Base-by-base conservation (phyloP, 192 early-diverging fungal species). In the Coemansia sp. region DNA sequence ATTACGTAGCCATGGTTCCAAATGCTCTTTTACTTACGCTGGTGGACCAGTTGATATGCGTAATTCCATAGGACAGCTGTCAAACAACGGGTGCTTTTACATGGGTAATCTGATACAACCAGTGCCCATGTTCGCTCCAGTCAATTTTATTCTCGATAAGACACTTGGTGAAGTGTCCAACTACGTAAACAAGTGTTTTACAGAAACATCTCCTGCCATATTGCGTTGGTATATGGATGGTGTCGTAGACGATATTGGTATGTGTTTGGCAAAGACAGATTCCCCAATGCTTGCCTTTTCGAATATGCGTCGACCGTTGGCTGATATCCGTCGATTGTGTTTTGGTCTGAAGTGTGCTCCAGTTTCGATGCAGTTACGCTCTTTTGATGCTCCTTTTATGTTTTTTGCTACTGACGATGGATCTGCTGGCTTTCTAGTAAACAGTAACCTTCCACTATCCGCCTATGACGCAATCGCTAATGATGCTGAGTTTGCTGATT, bases 21-120 rank as follows among this genome's bases (percentile, higher is more conserved):
- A 14, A 4, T 24, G 53, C 0, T 7, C 27, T 18, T 59, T 31
- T 18, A 55, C 68, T 0, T 70, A 76, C 38, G 12, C 55, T 0
- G 68, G 74, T 22, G 59, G 67, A 4, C 74, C 74, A 6, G 51
- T 62, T 7, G 74, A 76, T 44, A 30, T 76, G 64, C 59, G 74
- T 12, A 7, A 3, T 0, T 34, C 8, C 0, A 23, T 26, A 18
- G 16, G 47, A 8, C 48, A 10, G 4, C 21, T n/a, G 3, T 14
- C 1, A 5, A 18, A 28, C 7, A 3, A 50, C 16, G 30, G 28
- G 2, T 10, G 22, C 31, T 38, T 38, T 12, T 67, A 67, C 49
- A 27, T 70, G 38, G 74, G 74, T 14, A 70, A 70, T 60, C 23
- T 66, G 27, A 28, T 76, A 9, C 50, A 67, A 10, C 64, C 64